phyloP scores from a whole-genome alignment of 2,329 filamentous ascomycete species.

The Cercospora sesami region DNA sequence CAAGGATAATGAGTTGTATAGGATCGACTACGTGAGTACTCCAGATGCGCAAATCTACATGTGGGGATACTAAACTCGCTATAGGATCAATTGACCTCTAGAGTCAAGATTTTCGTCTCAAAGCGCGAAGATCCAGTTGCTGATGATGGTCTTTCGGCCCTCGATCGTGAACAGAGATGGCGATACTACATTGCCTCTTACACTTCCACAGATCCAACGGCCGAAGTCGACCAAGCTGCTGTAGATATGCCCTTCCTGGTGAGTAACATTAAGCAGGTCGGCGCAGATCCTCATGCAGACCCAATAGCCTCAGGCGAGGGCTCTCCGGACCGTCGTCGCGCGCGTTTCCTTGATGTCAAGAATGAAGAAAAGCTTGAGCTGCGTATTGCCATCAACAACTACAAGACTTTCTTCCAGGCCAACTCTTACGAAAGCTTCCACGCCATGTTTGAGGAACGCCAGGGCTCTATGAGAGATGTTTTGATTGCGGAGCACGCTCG shows the following conservation, averaged over 20 bases:
- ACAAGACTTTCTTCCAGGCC: conserved; percentile 46
- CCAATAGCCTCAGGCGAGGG: conserved; percentile 12
- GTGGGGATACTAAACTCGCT: conserved; percentile 4
- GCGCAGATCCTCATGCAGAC: conserved; percentile 34
- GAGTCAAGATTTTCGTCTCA: conserved; percentile 77
- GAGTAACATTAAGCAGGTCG: conserved; percentile 42
- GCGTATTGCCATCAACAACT: conserved; percentile 47
- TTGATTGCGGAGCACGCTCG: conserved; percentile 39
- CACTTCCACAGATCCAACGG: conserved; percentile 81
- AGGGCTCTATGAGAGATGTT: conserved; percentile 39
- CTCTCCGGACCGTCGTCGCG: conserved; percentile 5
- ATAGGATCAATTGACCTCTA: conserved; percentile 65
- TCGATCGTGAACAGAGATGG: conserved; percentile 63
- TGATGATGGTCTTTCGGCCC: conserved; percentile 65
- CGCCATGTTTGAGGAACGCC: conserved; percentile 37
- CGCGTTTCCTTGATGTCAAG: conserved; percentile 30
- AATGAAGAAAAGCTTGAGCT: conserved; percentile 47
- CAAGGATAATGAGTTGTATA: conserved; percentile 89
- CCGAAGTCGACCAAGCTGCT: conserved; percentile 39
- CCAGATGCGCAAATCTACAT: background rate
- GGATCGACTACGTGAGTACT: conserved; percentile 80
- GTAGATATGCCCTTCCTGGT: conserved; percentile 44
- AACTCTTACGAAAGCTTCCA: conserved; percentile 47
- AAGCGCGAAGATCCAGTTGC: conserved; percentile 75
- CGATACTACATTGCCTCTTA: conserved; percentile 95